A percentile compares a stretch with the other conserved stretches of the same genome.
phyloP scores from a whole-genome alignment of 2,329 filamentous ascomycete genomes.

The Curvularia sp. region DNA sequence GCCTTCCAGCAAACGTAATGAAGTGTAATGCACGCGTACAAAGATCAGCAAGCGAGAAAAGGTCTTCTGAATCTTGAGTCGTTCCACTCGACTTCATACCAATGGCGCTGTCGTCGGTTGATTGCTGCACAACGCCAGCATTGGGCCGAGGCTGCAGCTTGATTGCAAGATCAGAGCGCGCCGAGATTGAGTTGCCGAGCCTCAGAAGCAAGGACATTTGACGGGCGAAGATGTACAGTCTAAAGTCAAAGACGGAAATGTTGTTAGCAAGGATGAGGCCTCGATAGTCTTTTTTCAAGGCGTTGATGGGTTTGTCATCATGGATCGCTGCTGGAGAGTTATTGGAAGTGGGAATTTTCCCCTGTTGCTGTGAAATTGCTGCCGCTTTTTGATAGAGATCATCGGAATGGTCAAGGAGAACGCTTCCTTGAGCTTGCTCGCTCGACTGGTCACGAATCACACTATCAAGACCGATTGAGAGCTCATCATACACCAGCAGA shows the following conservation, averaged over 20 bases:
- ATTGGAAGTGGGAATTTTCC: constrained; percentile 13
- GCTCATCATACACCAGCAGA: constrained; percentile 91
- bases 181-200: constrained; percentile 70
- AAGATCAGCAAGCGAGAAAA: constrained; percentile 83
- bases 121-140: constrained; percentile 35
- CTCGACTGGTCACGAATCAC: constrained; percentile 76
- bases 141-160: constrained; percentile 45
- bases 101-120: constrained; percentile 42
- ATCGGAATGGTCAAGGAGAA: constrained; percentile 74
- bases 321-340: constrained; percentile 31
- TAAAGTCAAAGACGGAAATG: constrained; percentile 95
- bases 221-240: constrained; percentile 89
- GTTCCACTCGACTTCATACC: constrained; percentile 34
- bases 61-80: constrained; percentile 71
- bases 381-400: constrained; percentile 67
- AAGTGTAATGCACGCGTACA: constrained; percentile 84
- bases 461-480: constrained; percentile 84
- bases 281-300: constrained; percentile 76
- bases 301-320: constrained; percentile 49
- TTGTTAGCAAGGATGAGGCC: constrained; percentile 93
- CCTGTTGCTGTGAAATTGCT: constrained; percentile 31
- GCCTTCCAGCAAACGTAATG: constrained; percentile 78
- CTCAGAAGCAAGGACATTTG: constrained; percentile 84
- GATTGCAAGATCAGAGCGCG: constrained; percentile 52
- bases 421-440: constrained; percentile 72